Percentiles rank a stretch among this genome's conserved stretches.
Conservation (phyloP, 805 yeast genomes). For the Starmerella sirachaensis region DNA sequence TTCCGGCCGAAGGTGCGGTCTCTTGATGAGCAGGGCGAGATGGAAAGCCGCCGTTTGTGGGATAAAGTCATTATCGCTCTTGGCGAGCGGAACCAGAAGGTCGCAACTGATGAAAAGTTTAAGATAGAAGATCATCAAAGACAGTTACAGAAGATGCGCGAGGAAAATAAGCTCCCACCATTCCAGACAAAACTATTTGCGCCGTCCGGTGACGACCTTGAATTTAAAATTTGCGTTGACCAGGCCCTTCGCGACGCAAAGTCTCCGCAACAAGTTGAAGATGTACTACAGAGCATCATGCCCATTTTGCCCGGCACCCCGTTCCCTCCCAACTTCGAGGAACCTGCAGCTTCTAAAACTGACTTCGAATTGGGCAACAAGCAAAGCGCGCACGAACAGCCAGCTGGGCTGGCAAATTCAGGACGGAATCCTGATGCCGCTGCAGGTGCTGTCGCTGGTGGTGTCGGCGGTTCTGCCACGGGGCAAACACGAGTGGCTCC, state of each 20-base stretch:
- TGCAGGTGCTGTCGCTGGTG: constrained; percentile 1
- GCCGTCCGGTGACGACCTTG: constrained; percentile 37
- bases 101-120: constrained; percentile 81
- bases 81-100: constrained; percentile 62
- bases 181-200: constrained; percentile 72
- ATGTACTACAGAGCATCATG: constrained; percentile 49
- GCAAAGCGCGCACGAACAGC: not conserved
- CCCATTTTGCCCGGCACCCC: constrained; percentile 79
- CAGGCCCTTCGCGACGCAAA: constrained; percentile 32
- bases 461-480: constrained; percentile 5
- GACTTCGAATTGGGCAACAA: not conserved
- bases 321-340: constrained; percentile 50
- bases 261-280: constrained; percentile 41
- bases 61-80: constrained; percentile 67
- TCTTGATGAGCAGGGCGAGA: constrained; percentile 61
- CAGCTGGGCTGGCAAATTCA: too few relatives aligned
- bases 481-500: too few relatives aligned
- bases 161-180: constrained; percentile 51
- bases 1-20: constrained; percentile 63
- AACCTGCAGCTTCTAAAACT: constrained; percentile 53
- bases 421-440: not conserved
- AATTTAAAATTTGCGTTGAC: constrained; percentile 54
- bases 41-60: constrained; percentile 81
- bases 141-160: constrained; percentile 53
- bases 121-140: constrained; percentile 84